Conservation (phyloP, 2,329 filamentous ascomycete genomes). For the Neonectria faginata region DNA sequence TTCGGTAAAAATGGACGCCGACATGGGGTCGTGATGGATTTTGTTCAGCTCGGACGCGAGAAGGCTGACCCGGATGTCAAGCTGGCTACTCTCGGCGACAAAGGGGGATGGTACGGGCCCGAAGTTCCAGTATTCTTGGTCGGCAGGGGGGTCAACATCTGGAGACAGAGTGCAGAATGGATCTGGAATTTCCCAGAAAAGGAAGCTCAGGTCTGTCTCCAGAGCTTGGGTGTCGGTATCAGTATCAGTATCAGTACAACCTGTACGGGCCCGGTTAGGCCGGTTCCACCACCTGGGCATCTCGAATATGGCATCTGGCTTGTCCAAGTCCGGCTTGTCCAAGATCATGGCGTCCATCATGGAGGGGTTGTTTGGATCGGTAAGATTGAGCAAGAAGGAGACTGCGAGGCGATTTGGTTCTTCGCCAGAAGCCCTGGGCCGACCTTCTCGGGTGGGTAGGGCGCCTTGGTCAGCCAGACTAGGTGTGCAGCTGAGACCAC, state of each 20-base stretch:
- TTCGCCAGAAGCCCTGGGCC: neutral
- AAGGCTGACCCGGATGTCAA: neutral
- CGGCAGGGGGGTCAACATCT: neutral
- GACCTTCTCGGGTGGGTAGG: neutral
- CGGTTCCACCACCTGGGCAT: slow-evolving; percentile 1
- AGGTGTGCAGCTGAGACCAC: neutral
- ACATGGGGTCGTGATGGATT: neutral
- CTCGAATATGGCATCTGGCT: neutral
- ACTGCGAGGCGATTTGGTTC: neutral
- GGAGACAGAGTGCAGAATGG: neutral
- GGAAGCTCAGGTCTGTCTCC: neutral
- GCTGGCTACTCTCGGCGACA: neutral
- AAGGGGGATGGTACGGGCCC: neutral
- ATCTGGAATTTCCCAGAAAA: slow-evolving; percentile 3
- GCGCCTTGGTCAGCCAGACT: neutral
- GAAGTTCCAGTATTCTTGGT: neutral
- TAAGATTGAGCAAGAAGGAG: neutral
- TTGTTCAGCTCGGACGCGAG: neutral
- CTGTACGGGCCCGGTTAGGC: neutral
- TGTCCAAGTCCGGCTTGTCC: neutral
- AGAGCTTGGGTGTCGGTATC: neutral
- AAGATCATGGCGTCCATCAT: neutral
- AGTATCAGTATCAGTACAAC: neutral
- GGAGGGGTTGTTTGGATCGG: neutral
- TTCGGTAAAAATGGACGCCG: neutral